Evolutionary conservation across 2,329 filamentous ascomycete genomes (phyloP).

Genomic region (Claviceps sp.): DNA sequence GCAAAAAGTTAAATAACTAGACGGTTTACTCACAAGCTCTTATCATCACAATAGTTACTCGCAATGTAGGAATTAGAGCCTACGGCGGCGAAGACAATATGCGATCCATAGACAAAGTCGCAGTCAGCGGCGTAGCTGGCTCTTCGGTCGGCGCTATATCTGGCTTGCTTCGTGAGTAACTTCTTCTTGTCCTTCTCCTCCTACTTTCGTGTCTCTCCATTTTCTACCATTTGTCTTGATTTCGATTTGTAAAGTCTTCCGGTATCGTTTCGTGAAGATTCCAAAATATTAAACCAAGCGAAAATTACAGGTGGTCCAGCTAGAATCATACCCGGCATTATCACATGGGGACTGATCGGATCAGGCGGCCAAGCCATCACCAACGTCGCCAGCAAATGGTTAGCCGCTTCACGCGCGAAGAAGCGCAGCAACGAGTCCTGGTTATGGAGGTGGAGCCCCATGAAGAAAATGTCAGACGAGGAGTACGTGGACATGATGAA

Average conservation of each 20-base stretch:
- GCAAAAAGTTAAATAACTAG: too few species aligned
- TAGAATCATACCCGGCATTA: slow-evolving; percentile 37
- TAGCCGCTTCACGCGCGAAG: slow-evolving; percentile 14
- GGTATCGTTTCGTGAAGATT: neutral
- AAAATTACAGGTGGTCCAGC: slow-evolving; percentile 31
- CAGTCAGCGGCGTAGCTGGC: slow-evolving; percentile 58
- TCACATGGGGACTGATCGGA: slow-evolving; percentile 33
- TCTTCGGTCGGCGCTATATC: slow-evolving; percentile 51
- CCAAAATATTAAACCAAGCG: neutral
- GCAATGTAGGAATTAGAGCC: slow-evolving; percentile 31
- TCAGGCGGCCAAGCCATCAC: slow-evolving; percentile 25
- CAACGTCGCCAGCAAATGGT: slow-evolving; percentile 22
- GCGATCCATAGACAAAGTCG: slow-evolving; percentile 45
- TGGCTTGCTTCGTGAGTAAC: slow-evolving; percentile 37
- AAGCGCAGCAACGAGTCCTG: slow-evolving; percentile 26
- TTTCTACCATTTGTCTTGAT: too few species aligned
- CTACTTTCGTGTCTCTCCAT: neutral
- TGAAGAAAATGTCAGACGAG: slow-evolving; percentile 55
- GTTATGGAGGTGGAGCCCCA: slow-evolving; percentile 55
- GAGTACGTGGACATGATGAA: slow-evolving; percentile 59
- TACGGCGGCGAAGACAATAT: slow-evolving; percentile 38
- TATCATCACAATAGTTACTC: slow-evolving; percentile 28
- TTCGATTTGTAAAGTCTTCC: neutral
- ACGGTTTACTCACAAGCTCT: neutral
- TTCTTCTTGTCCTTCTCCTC: neutral